Conservation (phyloP, 768 basidiomycete genomes). For the Rhodotorula babjevae region DNA sequence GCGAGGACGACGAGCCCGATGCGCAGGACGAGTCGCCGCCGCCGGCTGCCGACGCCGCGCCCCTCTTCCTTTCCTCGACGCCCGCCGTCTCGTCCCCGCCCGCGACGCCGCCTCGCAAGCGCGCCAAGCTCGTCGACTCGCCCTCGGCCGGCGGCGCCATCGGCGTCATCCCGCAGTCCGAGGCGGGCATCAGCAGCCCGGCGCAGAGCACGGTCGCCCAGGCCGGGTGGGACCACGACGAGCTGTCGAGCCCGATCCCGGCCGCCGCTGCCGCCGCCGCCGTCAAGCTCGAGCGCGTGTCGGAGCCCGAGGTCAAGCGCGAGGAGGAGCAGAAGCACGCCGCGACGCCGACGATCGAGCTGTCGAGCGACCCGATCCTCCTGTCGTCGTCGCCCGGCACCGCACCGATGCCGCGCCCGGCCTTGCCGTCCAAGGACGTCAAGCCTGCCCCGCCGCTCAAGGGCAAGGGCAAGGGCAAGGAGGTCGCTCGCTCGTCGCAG, state of each 20-base stretch:
- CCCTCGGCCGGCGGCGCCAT: background rate
- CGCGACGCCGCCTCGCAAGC: conserved; percentile 6
- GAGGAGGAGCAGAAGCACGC: background rate
- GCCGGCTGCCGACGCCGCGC: background rate
- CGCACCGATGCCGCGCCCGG: background rate
- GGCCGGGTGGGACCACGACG: conserved; percentile 16
- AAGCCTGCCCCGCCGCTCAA: background rate
- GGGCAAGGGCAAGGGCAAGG: background rate
- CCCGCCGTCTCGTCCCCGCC: conserved; percentile 15
- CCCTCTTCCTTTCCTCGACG: background rate
- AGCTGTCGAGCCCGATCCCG: background rate
- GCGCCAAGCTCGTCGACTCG: background rate
- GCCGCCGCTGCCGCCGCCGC: background rate
- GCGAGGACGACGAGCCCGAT: background rate
- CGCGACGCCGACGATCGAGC: background rate
- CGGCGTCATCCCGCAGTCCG: background rate
- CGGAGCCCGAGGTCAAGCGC: background rate
- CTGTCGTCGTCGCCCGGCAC: conserved; percentile 12
- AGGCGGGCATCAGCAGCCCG: conserved; percentile 24
- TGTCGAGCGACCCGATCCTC: conserved; percentile 32
- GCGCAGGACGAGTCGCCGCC: too few relatives aligned
- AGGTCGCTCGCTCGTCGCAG: too few relatives aligned
- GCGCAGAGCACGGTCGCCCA: conserved; percentile 1
- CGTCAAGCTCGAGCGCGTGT: background rate
- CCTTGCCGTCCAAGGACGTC: background rate